Percentiles rank a stretch among this genome's conserved stretches.
Evolutionary conservation across 495 filamentous ascomycete species (phyloP).

Genomic region (Tuber borchii): DNA sequence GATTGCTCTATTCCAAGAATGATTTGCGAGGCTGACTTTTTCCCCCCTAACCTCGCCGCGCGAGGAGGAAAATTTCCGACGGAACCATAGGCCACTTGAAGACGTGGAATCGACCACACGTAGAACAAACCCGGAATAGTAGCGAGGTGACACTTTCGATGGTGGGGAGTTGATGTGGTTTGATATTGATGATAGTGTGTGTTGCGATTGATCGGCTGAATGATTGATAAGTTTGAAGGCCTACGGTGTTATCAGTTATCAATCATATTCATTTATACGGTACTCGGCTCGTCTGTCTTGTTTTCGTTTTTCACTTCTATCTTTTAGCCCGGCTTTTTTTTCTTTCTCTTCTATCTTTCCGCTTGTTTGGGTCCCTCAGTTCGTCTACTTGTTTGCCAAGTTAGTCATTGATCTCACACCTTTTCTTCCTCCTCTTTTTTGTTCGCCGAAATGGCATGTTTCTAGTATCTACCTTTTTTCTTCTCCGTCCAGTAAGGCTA

Average conservation of each 20-base stretch:
- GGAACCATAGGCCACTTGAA: conserved; percentile 65
- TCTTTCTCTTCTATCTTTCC: neutral
- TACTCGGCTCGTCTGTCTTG: neutral
- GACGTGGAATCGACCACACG: conserved; percentile 72
- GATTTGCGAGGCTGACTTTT: conserved; percentile 30
- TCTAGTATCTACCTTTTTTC: neutral
- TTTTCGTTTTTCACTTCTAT: neutral
- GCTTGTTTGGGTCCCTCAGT: neutral
- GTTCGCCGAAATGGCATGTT: neutral
- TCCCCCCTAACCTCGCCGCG: conserved; percentile 1
- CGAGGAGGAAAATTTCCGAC: conserved; percentile 20
- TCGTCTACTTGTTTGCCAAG: neutral
- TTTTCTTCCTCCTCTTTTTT: neutral
- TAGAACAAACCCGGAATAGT: conserved; percentile 49
- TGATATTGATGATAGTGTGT: neutral
- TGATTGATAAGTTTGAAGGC: neutral
- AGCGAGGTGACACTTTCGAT: conserved; percentile 43
- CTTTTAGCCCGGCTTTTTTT: neutral
- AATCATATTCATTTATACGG: neutral
- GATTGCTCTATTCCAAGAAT: conserved; percentile 2
- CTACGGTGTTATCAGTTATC: neutral
- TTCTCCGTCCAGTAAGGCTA: neutral
- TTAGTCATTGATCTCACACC: neutral
- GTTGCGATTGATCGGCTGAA: neutral
- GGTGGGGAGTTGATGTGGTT: conserved; percentile 25